phyloP scores from a whole-genome alignment of 1,284 basidiomycete species.

The Rhodotorula mucilaginosa region DNA sequence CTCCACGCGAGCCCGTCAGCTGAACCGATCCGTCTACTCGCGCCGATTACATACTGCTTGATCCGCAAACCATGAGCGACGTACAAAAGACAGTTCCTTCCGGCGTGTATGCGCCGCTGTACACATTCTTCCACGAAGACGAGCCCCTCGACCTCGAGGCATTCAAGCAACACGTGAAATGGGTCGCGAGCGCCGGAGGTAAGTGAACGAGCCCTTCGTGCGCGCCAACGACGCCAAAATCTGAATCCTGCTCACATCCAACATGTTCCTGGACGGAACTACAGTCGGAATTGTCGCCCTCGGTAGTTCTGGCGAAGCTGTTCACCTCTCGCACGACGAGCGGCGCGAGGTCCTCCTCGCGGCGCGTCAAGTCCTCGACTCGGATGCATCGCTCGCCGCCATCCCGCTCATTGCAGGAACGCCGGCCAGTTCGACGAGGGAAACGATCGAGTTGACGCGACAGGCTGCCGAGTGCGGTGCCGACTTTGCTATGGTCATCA shows the following conservation, averaged over 20 bases:
- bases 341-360: slow-evolving; percentile 63
- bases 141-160: slow-evolving; percentile 31
- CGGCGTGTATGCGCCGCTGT: slow-evolving; percentile 37
- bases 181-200: slow-evolving; percentile 29
- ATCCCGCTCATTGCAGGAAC: slow-evolving; percentile 79
- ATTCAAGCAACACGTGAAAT: slow-evolving; percentile 28
- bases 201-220: neutral
- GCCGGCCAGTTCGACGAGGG: slow-evolving; percentile 70
- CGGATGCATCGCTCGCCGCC: slow-evolving; percentile 62
- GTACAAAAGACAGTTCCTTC: neutral
- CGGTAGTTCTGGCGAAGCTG: slow-evolving; percentile 52
- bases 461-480: slow-evolving; percentile 80
- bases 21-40: no score
- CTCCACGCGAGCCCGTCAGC: no score
- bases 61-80: no score
- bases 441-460: slow-evolving; percentile 72
- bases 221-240: no score
- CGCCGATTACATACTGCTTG: no score
- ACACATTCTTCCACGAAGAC: slow-evolving; percentile 19
- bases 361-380: slow-evolving; percentile 70
- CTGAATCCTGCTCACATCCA: no score
- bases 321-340: slow-evolving; percentile 69
- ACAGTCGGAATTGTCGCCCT: slow-evolving; percentile 30
- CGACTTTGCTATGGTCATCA: slow-evolving; percentile 64
- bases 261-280: neutral